Evolutionary conservation across 371 early-diverging fungal genomes (phyloP), one percentile per base, ranked within the genome.

Genomic region (Blakeslea trispora): DNA sequence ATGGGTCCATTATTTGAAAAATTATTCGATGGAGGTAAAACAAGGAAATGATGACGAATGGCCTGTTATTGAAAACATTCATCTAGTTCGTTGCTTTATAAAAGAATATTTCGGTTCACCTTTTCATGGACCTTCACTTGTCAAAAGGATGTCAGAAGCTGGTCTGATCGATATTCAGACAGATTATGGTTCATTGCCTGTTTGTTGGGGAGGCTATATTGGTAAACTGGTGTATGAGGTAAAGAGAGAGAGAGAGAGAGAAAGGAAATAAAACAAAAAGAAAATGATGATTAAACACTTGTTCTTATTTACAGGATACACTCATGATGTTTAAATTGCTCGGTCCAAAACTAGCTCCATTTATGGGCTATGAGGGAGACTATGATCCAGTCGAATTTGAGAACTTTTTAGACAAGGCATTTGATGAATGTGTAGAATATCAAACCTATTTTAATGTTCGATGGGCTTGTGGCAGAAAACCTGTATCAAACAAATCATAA

Each of bases 171-270:
- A 75, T 24, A 40, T 75, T 9, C 42, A 53, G 11, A 32, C 58
- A n/a, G 71, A 72, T 24, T 75, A 75, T 54, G 58, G 50, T 5
- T 75, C 76, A 15, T 45, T 72, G 15, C 76, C 76, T 2, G 55
- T 70, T 18, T 72, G 72, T 37, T 75, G 76, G 76, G 76, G 76
- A 37, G 76, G 76, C 0, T 69, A 68, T 50, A 35, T 75, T 35
- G 76, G 76, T 22, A 75, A 75, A 37, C 48, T 66, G 34, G 55
- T 68, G 11, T 75, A 75, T 46, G 72, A 75, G 70, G 75, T 68
- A 64, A 46, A n/a, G n/a, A n/a, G n/a, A n/a, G n/a, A n/a, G n/a
- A n/a, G n/a, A n/a, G n/a, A n/a, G n/a, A n/a, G n/a, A n/a, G n/a
- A n/a, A n/a, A n/a, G n/a, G n/a, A n/a, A n/a, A n/a, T n/a, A n/a